Evolutionary conservation across 1,139 yeast genomes (phyloP), one percentile per base, ranked within the genome.

Genomic region (Saccharomycopsis hybrid): DNA sequence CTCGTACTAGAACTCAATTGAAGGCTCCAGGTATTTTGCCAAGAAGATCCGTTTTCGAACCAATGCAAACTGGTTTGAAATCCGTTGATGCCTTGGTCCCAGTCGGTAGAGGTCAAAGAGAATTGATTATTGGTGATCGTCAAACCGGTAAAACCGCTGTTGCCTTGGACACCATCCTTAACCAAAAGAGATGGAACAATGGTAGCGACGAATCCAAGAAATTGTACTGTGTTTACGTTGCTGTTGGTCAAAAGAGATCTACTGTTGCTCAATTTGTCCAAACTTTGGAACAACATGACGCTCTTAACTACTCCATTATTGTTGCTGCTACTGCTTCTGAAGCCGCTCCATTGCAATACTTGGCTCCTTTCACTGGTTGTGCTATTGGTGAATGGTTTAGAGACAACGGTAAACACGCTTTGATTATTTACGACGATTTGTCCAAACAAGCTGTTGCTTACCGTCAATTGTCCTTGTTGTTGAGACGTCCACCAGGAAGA

Each of bases 381-480:
- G 96, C 99, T 69, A 90, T 94, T 72, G 97, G 97, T 79, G 99
- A 92, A 80, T 92, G 98, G 98, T 92, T 92, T 94, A 89, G 98
- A 84, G 98, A 92, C 82, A 92, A 92, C 75, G 97, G 96, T 71
- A 85, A 75, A 73, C 98, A 92, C 75, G 95, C 97, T 65, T 79
- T 92, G 77, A 92, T 92, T 74, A 79, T 89, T 81, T 92, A 80
- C 77, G 97, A 90, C 74, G 98, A 90, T 76, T 83, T 90, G 78
- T 90, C 97, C 70, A 90, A 90, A 81, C 98, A 90, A 80, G 97
- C 97, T 62, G 97, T 90, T 71, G 98, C 97, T 64, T 90, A 92
- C 89, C 95, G 97, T 82, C 97, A 92, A 80, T 85, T 90, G 79
- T 90, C 97, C 58, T 83, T 90, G 74, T 80, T 90, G 74, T 83